phyloP scores from a whole-genome alignment of 768 basidiomycete species.

The Hygrocybe coccinea region DNA sequence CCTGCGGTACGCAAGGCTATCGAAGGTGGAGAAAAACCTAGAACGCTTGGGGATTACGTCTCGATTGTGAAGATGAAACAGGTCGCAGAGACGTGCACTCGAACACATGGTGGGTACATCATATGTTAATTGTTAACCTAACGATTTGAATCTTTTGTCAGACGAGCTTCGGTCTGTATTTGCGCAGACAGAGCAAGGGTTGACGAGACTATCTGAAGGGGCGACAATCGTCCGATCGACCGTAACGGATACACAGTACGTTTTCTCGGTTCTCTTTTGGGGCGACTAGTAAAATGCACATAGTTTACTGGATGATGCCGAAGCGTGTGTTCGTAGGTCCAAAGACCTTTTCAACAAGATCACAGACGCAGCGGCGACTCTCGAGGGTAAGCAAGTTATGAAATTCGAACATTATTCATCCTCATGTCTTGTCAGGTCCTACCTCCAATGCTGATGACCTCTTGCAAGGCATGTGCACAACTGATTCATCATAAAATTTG shows the following conservation, averaged over 20 bases:
- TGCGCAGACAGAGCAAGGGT: slow-evolving; percentile 47
- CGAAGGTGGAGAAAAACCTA: slow-evolving; percentile 60
- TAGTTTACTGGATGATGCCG: slow-evolving; percentile 60
- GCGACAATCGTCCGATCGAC: slow-evolving; percentile 53
- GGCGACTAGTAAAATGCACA: background rate
- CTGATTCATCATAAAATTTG: background rate
- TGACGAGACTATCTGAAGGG: slow-evolving; percentile 51
- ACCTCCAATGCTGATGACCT: slow-evolving; percentile 45
- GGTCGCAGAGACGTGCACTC: slow-evolving; percentile 66
- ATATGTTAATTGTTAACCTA: background rate
- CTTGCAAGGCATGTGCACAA: slow-evolving; percentile 43
- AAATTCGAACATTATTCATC: background rate
- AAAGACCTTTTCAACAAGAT: slow-evolving; percentile 58
- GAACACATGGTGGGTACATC: slow-evolving; percentile 56
- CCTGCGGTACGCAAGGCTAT: slow-evolving; percentile 61
- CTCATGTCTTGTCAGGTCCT: slow-evolving; percentile 31
- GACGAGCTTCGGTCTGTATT: slow-evolving; percentile 58
- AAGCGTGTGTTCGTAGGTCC: slow-evolving; percentile 48
- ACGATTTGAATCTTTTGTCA: slow-evolving; percentile 21
- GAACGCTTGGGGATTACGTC: slow-evolving; percentile 79
- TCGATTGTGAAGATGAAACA: slow-evolving; percentile 73
- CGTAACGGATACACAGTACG: slow-evolving; percentile 46
- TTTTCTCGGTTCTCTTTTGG: background rate
- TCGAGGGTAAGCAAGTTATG: slow-evolving; percentile 44
- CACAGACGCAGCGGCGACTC: slow-evolving; percentile 40